These are phyloP conservation scores for Tothia fuscella DNA, from an alignment of 2,329 filamentous ascomycete species.

Conservation along the genomic window DNA sequence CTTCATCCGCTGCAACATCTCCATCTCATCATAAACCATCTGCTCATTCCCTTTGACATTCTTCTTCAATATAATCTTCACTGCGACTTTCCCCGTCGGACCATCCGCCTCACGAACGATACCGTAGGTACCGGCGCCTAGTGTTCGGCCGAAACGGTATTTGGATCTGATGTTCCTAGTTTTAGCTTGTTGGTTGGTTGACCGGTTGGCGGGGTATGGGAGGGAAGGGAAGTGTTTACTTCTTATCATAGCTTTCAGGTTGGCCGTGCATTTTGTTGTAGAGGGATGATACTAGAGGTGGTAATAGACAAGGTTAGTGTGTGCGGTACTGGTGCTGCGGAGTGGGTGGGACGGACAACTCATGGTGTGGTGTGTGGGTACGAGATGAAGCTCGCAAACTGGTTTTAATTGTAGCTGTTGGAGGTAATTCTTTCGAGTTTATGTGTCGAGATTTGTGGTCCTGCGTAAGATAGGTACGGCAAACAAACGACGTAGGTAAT, in stretches of 20 bases:
- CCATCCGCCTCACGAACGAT: slow-evolving; percentile 93
- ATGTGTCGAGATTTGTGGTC: too few relatives aligned
- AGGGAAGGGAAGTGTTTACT: slow-evolving; percentile 43
- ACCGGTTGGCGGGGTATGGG: slow-evolving; percentile 10
- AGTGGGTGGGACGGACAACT: neutral
- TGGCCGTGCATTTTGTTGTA: slow-evolving; percentile 93
- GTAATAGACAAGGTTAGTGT: too few relatives aligned
- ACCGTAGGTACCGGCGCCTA: slow-evolving; percentile 95
- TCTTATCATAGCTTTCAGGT: slow-evolving; percentile 97
- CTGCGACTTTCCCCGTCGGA: slow-evolving; percentile 72
- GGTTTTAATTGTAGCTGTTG: neutral
- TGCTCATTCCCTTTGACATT: slow-evolving; percentile 96
- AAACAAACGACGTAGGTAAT: too few relatives aligned
- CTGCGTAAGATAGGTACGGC: too few relatives aligned
- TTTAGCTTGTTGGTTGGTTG: neutral
- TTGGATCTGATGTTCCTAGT: slow-evolving; percentile 47
- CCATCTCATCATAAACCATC: slow-evolving; percentile 96
- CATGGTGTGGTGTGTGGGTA: neutral
- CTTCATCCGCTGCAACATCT: slow-evolving; percentile 80
- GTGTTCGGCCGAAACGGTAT: slow-evolving; percentile 84
- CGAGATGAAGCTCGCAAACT: neutral
- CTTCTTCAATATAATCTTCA: slow-evolving; percentile 99
- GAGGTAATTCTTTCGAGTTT: too few relatives aligned
- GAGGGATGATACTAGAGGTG: slow-evolving; percentile 65
- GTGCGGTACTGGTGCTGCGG: too few relatives aligned